phyloP scores from a whole-genome alignment of 257 asterid species.

The Solanum dulcamara region DNA sequence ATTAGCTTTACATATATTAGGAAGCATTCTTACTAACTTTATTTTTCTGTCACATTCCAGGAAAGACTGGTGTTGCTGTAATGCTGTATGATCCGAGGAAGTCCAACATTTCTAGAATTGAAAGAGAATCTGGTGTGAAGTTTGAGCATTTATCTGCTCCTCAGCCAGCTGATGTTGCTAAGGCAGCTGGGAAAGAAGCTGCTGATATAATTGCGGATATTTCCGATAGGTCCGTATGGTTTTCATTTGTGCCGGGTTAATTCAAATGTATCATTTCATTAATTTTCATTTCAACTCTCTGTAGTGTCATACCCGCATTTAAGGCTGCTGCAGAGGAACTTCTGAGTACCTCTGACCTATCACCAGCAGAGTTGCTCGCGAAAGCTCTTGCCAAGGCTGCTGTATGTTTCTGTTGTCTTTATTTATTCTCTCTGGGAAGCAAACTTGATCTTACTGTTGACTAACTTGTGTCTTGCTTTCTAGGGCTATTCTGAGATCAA shows the following conservation, averaged over 20 bases:
- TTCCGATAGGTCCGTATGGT: constrained; percentile 66
- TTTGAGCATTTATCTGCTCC: constrained; percentile 90
- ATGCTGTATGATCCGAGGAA: constrained; percentile 93
- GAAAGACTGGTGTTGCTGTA: constrained; percentile 85
- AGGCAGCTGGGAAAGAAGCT: constrained; percentile 79
- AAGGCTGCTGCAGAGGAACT: constrained; percentile 89
- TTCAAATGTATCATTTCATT: neutral
- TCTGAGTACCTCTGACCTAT: constrained; percentile 41
- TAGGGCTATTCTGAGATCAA: constrained; percentile 92
- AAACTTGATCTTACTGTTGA: constrained; percentile 1
- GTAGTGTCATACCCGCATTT: constrained; percentile 83
- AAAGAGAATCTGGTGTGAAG: constrained; percentile 90
- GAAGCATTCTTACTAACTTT: neutral
- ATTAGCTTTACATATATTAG: neutral
- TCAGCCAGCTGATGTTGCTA: constrained; percentile 93
- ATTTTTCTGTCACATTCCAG: constrained; percentile 21
- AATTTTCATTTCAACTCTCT: neutral
- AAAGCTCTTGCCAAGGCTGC: constrained; percentile 96
- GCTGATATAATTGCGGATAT: constrained; percentile 54
- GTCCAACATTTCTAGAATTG: constrained; percentile 75
- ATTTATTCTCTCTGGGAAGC: neutral
- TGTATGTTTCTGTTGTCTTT: constrained; percentile 33
- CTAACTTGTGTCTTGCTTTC: neutral
- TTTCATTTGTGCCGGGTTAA: neutral
- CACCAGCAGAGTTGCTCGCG: constrained; percentile 77